Base-by-base conservation (phyloP, 1,284 basidiomycete species). In the Marasmius tenuissimus region DNA sequence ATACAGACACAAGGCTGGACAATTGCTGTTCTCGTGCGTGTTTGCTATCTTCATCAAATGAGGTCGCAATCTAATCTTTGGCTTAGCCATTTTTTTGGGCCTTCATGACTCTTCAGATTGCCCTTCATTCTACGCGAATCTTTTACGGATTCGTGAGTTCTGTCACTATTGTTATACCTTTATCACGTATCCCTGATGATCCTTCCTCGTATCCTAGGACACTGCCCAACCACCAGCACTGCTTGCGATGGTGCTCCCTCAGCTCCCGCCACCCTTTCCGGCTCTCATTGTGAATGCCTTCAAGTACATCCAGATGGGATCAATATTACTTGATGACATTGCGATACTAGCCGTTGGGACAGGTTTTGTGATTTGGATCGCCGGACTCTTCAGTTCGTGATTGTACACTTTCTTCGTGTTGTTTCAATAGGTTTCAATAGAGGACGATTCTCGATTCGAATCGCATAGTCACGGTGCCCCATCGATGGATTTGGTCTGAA, bases 31-130 rank as follows among this genome's bases (percentile, higher is more conserved):
- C 78, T 86, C 68, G 88, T 89, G 67, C 69, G 85, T 75, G 16
- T 56, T 65, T 39, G 12, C 42, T 50, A 0, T 58, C 50, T 53
- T 40, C 1, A 40, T 14, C 22, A 5, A 40, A 18, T 50, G n/a
- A 20, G n/a, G 16, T n/a, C 5, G 55, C 53, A 61, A 60, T 63
- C 47, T 63, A 54, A 68, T 37, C 12, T 54, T 9, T 3, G 22
- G 37, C 58, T 10, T 65, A 92, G 90, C 86, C 88, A 0, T 91
- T 93, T 77, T 90, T 92, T 72, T 91, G 87, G 86, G 87, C 84
- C 16, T 92, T 93, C 65, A 83, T 84, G 45, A 88, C 90, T 0
- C 70, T 92, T 4, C 83, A 92, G 65, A 78, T 92, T 18, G 78
- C 80, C 12, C 68, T 93, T 53, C 89, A 92, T 66, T 90, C 90